phyloP scores from a whole-genome alignment of 2,329 filamentous ascomycete species.

The Trichophyton equinum region DNA sequence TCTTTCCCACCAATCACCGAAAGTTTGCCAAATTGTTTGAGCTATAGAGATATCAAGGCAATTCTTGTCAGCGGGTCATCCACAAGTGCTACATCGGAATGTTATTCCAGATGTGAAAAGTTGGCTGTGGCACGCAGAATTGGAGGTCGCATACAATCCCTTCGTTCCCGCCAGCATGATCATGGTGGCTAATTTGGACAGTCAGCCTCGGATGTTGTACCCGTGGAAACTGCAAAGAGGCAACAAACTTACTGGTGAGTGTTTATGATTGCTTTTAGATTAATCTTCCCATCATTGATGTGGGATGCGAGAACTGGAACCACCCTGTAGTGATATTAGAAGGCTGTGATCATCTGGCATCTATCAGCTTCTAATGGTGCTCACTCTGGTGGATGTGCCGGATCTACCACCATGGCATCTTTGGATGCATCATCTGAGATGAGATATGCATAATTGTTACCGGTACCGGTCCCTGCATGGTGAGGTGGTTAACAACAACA shows the following conservation, averaged over 20 bases:
- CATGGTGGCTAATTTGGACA: constrained; percentile 56
- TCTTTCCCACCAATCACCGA: constrained; percentile 73
- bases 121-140: background rate
- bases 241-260: constrained; percentile 70
- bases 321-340: constrained; percentile 37
- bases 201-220: constrained; percentile 7
- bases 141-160: constrained; percentile 50
- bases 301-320: constrained; percentile 58
- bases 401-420: constrained; percentile 40
- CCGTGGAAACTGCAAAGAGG: background rate
- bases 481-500: background rate
- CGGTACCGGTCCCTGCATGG: constrained; percentile 15
- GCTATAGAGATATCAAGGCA: constrained; percentile 25
- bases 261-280: constrained; percentile 81
- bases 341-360: background rate
- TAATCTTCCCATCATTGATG: constrained; percentile 58
- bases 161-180: constrained; percentile 85
- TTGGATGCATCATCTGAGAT: constrained; percentile 39
- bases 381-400: constrained; percentile 40
- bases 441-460: constrained; percentile 43
- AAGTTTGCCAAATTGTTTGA: constrained; percentile 44
- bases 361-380: constrained; percentile 13
- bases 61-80: constrained; percentile 5
- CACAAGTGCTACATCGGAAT: background rate
- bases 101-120: background rate